phyloP scores from a whole-genome alignment of 1,284 basidiomycete species.

The Apiotrichum porosum region DNA sequence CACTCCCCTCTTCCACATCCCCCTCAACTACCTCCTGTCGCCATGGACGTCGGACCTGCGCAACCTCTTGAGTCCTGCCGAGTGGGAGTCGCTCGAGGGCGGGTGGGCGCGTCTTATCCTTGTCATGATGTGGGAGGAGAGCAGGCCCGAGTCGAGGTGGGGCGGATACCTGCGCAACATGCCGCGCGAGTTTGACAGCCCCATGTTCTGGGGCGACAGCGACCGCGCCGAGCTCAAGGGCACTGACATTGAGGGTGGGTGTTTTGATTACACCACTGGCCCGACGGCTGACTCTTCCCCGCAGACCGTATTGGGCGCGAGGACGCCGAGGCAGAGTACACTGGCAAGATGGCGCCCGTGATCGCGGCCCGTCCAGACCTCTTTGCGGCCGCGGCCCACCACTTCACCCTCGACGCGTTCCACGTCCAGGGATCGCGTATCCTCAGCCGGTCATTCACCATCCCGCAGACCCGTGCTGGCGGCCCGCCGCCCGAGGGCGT shows the following conservation, averaged over 20 bases:
- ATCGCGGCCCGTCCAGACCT: slow-evolving; percentile 63
- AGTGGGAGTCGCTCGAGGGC: slow-evolving; percentile 62
- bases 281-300: too few relatives aligned
- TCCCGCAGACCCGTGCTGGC: slow-evolving; percentile 25
- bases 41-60: slow-evolving; percentile 65
- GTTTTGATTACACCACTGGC: background rate
- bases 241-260: slow-evolving; percentile 77
- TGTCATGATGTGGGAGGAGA: slow-evolving; percentile 91
- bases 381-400: slow-evolving; percentile 56
- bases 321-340: slow-evolving; percentile 74
- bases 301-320: slow-evolving; percentile 79
- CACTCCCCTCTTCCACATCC: slow-evolving; percentile 70
- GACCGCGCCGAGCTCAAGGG: slow-evolving; percentile 72
- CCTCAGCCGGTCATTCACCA: slow-evolving; percentile 61
- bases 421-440: slow-evolving; percentile 93
- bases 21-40: slow-evolving; percentile 71
- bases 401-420: slow-evolving; percentile 71
- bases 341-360: slow-evolving; percentile 54
- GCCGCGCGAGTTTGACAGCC: slow-evolving; percentile 74
- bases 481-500: slow-evolving; percentile 35
- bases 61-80: slow-evolving; percentile 54
- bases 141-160: slow-evolving; percentile 61
- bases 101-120: slow-evolving; percentile 87
- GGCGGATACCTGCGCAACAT: slow-evolving; percentile 54
- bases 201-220: slow-evolving; percentile 84